Evolutionary conservation across 129 eudicot species (phyloP), one percentile per base, ranked within the genome.

Genomic region (Artemisia argyi): DNA sequence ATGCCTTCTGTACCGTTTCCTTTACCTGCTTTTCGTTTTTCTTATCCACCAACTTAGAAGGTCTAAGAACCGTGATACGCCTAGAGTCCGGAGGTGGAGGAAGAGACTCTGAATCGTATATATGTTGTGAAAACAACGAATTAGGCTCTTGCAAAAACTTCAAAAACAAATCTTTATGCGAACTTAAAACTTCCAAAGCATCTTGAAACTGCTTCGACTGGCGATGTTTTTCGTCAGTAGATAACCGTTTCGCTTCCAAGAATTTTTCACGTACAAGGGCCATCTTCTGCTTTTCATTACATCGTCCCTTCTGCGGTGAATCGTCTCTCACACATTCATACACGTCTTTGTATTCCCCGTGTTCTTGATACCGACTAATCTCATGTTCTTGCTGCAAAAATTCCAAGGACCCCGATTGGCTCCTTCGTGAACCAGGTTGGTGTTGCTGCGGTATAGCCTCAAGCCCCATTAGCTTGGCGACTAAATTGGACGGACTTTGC

Each of bases 181-280:
- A 86, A 58, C 88, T 88, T 77, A 95, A 66, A 69, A 88, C 87
- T 75, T 95, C 99, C 49, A 95, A 81, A 11, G 99, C 96, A 70
- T 95, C 99, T 73, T 95, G 96, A 84, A 95, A 88, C 73, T 95
- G 89, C 81, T 91, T 86, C 2, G 97, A 79, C 62, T 95, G 96
- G 35, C 96, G 91, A 68, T 81, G 96, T 58, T 86, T 91, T 82
- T 83, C 95, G 57, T 95, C 90, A 5, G 90, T 88, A 2, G 97
- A 82, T 56, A 95, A 69, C 49, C 91, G 91, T 71, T 95, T 95
- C 14, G 93, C 96, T 83, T 95, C 99, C 62, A 82, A 73, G 69
- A 95, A 91, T 48, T 95, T 95, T 63, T 91, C 95, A 44, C 97
- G 91, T 19, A 95, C 85, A 39, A 95, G 82, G 78, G 76, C 90